Evolutionary conservation across 345 rosid species (phyloP).

Genomic region (Salix udensis): DNA sequence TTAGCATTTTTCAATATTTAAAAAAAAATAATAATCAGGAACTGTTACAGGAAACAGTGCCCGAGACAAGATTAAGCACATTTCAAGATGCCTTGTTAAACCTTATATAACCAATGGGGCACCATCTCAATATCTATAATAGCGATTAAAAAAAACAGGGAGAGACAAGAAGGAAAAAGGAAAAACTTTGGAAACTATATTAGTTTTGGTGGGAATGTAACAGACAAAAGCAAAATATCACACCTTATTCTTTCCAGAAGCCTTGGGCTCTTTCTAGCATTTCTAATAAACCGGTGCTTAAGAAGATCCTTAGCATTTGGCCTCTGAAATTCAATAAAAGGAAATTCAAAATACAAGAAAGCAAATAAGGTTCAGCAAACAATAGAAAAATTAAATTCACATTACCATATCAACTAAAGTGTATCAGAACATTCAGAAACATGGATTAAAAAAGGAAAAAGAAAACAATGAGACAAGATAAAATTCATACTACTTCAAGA

Average conservation of each 20-base stretch:
- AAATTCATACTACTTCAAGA: not conserved
- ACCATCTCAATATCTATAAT: not conserved
- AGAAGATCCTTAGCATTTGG: conserved; percentile 94
- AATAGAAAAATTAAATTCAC: not conserved
- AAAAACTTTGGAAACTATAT: not conserved
- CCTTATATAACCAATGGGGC: not conserved
- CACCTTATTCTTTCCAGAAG: conserved; percentile 96
- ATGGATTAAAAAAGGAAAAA: not conserved
- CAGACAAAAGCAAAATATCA: conserved; percentile 10
- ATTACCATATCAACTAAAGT: conserved; percentile 11
- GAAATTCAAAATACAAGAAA: conserved; percentile 14
- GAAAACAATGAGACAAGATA: not conserved
- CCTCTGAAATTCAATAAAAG: conserved; percentile 57
- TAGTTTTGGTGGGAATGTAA: not conserved
- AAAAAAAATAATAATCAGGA: not conserved
- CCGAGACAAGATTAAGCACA: not conserved
- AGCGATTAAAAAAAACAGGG: not conserved
- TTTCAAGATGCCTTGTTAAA: conserved; percentile 7
- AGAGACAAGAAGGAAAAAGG: not conserved
- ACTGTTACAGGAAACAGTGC: conserved; percentile 2
- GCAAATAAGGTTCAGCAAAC: conserved; percentile 7
- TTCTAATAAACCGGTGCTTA: conserved; percentile 82
- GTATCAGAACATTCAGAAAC: not conserved
- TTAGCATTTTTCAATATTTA: conserved; percentile 4
- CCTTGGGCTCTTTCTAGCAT: conserved; percentile 79